A percentile compares a stretch with the other conserved stretches of the same genome.
Evolutionary conservation across 345 rosid species (phyloP).

Genomic region (Syzygium oleosum): DNA sequence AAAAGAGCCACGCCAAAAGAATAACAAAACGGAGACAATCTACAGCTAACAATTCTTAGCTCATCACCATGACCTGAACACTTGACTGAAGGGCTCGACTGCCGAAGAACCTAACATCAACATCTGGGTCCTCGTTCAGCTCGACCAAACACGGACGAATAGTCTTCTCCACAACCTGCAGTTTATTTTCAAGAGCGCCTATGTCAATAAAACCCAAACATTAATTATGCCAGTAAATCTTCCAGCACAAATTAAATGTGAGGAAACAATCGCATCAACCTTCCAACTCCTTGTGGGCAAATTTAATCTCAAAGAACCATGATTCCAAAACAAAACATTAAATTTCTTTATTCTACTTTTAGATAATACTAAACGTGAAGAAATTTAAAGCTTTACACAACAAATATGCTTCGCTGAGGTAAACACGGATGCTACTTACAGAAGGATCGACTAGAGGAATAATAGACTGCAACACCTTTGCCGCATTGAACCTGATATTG

Average conservation of each 20-base stretch:
- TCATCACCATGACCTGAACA: constrained; percentile 57
- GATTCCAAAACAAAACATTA: background rate
- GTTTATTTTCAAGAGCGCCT: background rate
- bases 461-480: constrained; percentile 87
- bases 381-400: background rate
- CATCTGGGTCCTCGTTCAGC: constrained; percentile 71
- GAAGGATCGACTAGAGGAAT: constrained; percentile 37
- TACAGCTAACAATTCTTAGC: constrained; percentile 13
- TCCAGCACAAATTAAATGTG: background rate
- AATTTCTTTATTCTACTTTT: background rate
- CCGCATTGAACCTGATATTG: constrained; percentile 92
- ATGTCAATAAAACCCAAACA: background rate
- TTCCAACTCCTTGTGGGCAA: background rate
- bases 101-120: constrained; percentile 67
- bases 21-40: background rate
- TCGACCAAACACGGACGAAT: constrained; percentile 65
- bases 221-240: background rate
- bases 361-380: background rate
- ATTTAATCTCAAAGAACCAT: background rate
- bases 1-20: background rate
- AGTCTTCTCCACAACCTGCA: constrained; percentile 60
- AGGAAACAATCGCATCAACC: background rate
- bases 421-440: background rate
- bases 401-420: background rate
- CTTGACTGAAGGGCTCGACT: constrained; percentile 46